phyloP scores from a whole-genome alignment of 164 flowering plant species.

The Santalum album region DNA sequence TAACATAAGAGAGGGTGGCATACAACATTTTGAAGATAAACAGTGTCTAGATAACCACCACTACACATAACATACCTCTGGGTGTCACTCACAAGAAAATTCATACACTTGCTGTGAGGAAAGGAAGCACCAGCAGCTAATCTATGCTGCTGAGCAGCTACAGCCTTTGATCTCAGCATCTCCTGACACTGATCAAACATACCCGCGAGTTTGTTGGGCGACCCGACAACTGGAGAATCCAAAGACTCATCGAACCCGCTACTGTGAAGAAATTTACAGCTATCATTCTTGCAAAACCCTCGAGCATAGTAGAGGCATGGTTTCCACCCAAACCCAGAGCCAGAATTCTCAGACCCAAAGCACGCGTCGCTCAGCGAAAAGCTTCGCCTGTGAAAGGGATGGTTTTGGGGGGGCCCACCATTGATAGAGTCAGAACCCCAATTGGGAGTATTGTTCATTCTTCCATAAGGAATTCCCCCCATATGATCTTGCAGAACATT shows the following conservation, averaged over 20 bases:
- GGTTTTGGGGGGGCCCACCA: neutral
- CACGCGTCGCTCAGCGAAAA: conserved; percentile 48
- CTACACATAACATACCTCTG: conserved; percentile 36
- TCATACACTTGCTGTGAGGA: conserved; percentile 44
- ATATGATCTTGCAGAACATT: neutral
- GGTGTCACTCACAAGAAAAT: conserved; percentile 36
- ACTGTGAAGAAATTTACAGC: conserved; percentile 54
- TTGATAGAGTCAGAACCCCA: neutral
- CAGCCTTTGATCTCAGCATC: conserved; percentile 45
- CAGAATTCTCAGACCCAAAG: conserved; percentile 30
- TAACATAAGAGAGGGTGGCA: too few relatives aligned
- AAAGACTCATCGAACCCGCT: conserved; percentile 17
- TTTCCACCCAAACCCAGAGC: conserved; percentile 55
- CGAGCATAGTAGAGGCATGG: conserved; percentile 67
- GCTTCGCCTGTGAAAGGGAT: conserved; percentile 44
- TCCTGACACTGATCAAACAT: conserved; percentile 64
- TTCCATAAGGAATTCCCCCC: neutral
- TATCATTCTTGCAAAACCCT: conserved; percentile 75
- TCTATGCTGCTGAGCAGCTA: conserved; percentile 30
- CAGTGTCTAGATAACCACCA: too few relatives aligned
- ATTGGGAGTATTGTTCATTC: too few relatives aligned
- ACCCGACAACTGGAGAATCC: conserved; percentile 24
- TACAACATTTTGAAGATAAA: too few relatives aligned
- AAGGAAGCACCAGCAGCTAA: conserved; percentile 28
- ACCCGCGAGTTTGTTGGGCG: conserved; percentile 37